These are phyloP conservation scores for Aspergillus glaucus DNA, from an alignment of 2,329 filamentous ascomycete genomes.

Conservation along the genomic window DNA sequence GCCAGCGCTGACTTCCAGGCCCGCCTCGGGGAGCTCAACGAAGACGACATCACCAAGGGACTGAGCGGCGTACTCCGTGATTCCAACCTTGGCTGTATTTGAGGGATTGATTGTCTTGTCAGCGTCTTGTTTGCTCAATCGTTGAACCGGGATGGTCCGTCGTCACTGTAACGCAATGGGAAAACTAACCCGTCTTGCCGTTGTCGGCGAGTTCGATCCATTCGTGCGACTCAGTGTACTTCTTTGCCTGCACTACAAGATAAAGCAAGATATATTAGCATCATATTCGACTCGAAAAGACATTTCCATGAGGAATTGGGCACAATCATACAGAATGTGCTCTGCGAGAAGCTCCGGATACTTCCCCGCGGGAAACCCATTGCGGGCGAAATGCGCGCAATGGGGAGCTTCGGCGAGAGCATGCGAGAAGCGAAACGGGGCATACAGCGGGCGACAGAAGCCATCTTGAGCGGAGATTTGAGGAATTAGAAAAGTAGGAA, in stretches of 20 bases:
- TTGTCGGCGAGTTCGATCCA: conserved; percentile 88
- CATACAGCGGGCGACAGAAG: conserved; percentile 28
- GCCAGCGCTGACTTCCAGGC: conserved; percentile 63
- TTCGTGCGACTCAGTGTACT: conserved; percentile 96
- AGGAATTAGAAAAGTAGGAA: neutral
- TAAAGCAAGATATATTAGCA: conserved; percentile 17
- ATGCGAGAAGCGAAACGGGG: conserved; percentile 33
- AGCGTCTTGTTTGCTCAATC: neutral
- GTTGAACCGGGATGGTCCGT: neutral
- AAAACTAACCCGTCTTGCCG: conserved; percentile 61
- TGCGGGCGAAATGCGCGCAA: conserved; percentile 27
- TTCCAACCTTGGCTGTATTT: conserved; percentile 61
- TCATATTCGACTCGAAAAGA: conserved; percentile 3
- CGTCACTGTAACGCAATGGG: neutral
- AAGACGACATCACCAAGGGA: conserved; percentile 94
- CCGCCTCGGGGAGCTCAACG: conserved; percentile 79
- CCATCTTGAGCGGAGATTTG: conserved; percentile 24
- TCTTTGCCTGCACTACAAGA: conserved; percentile 51
- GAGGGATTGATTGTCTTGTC: conserved; percentile 1
- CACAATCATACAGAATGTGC: conserved; percentile 31
- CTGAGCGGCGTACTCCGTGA: conserved; percentile 85
- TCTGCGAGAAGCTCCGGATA: conserved; percentile 36
- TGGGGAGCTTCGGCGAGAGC: conserved; percentile 32
- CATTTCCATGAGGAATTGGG: conserved; percentile 4
- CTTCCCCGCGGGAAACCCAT: conserved; percentile 38